Evolutionary conservation across 331 rosid species (phyloP).

Genomic region (Acacia concinna): DNA sequence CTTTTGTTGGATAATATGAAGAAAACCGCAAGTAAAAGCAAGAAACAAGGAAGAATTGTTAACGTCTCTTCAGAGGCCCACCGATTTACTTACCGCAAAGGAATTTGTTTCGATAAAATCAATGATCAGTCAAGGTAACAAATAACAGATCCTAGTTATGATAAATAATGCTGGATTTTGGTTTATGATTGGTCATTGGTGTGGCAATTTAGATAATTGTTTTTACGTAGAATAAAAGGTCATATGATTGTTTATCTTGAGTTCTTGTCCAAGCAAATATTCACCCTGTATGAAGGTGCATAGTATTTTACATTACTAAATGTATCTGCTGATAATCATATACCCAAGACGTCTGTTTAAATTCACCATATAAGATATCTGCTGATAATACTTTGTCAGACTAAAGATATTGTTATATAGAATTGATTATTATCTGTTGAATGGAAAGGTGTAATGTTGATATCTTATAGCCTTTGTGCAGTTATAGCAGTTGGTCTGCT

Average conservation of each 20-base stretch:
- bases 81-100: conserved; percentile 61
- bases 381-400: conserved; percentile 13
- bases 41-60: conserved; percentile 83
- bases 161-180: not conserved
- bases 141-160: not conserved
- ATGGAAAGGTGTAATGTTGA: not conserved
- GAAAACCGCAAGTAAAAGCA: conserved; percentile 61
- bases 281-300: not conserved
- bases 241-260: not conserved
- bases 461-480: conserved; percentile 29
- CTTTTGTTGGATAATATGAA: conserved; percentile 82
- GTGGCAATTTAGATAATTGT: not conserved
- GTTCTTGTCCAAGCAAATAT: not conserved
- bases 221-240: not conserved
- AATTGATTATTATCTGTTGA: conserved; percentile 4
- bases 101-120: conserved; percentile 71
- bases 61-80: conserved; percentile 83
- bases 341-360: not conserved
- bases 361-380: not conserved
- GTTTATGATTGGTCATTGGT: not conserved
- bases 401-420: not conserved
- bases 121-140: conserved; percentile 65
- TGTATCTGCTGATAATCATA: not conserved
- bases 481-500: conserved; percentile 50
- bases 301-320: conserved; percentile 2